A percentile compares a stretch with the other conserved stretches of the same genome.
phyloP scores from a whole-genome alignment of 768 basidiomycete genomes.

The Kwoniella dejecticola region DNA sequence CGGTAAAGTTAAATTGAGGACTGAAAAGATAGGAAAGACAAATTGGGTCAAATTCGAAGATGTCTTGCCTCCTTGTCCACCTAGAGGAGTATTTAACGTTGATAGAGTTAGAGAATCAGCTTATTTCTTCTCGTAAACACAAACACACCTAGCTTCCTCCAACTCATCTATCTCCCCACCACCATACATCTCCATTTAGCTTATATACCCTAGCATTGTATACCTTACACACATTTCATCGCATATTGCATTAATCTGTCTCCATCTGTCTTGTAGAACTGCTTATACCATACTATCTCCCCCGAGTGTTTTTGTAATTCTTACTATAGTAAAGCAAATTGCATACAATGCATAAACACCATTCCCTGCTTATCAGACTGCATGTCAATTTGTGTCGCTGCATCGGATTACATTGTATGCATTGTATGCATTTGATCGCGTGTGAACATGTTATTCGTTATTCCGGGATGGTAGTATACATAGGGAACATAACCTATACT shows the following conservation, averaged over 20 bases:
- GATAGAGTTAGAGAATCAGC: constrained; percentile 73
- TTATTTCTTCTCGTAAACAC: constrained; percentile 86
- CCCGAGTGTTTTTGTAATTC: too few relatives aligned
- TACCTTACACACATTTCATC: not conserved
- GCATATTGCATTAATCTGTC: too few relatives aligned
- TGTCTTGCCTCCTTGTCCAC: constrained; percentile 76
- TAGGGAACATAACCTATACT: too few relatives aligned
- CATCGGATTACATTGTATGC: too few relatives aligned
- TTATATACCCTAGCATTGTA: constrained; percentile 20
- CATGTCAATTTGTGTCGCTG: too few relatives aligned
- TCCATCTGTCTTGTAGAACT: not conserved
- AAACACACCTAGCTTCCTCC: not conserved
- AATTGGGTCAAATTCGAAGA: constrained; percentile 71
- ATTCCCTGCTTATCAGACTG: not conserved
- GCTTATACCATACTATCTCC: too few relatives aligned
- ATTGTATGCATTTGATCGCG: too few relatives aligned
- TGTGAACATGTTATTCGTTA: too few relatives aligned
- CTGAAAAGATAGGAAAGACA: constrained; percentile 32
- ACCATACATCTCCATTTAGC: not conserved
- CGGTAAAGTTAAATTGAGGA: constrained; percentile 1
- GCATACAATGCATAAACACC: not conserved
- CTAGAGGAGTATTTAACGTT: constrained; percentile 84
- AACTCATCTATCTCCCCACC: not conserved
- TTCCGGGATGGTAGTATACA: too few relatives aligned
- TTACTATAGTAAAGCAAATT: not conserved